Conservation (phyloP, 257 asterid species). For the Scutellaria minor region DNA sequence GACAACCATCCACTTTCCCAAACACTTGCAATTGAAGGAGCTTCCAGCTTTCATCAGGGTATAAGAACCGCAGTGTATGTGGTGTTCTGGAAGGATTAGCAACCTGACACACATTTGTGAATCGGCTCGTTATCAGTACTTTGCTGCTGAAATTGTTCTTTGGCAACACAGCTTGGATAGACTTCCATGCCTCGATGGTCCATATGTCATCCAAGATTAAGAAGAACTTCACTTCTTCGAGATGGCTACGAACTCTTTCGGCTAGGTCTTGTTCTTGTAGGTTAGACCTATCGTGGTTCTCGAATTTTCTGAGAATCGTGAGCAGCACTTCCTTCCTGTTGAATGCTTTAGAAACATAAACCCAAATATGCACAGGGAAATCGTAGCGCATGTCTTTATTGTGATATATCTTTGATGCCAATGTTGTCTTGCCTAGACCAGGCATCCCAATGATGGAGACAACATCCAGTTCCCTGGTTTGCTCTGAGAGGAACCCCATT, state of each 20-base stretch:
- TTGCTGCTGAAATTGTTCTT: slow-evolving; percentile 30
- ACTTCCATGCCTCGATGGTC: slow-evolving; percentile 42
- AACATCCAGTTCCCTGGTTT: slow-evolving; percentile 19
- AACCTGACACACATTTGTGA: slow-evolving; percentile 23
- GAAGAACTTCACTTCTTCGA: slow-evolving; percentile 41
- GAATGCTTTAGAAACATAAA: slow-evolving; percentile 31
- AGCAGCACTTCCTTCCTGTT: slow-evolving; percentile 26
- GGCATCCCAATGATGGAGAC: slow-evolving; percentile 45
- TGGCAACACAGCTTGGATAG: slow-evolving; percentile 41
- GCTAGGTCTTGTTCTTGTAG: slow-evolving; percentile 26
- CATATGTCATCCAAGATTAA: slow-evolving; percentile 61
- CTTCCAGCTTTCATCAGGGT: slow-evolving; percentile 38
- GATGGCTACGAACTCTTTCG: neutral
- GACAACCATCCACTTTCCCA: slow-evolving; percentile 26
- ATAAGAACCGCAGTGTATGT: slow-evolving; percentile 42
- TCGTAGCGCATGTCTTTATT: neutral
- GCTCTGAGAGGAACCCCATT: neutral
- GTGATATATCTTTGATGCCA: slow-evolving; percentile 34
- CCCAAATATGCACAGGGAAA: slow-evolving; percentile 38
- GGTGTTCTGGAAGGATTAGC: slow-evolving; percentile 34
- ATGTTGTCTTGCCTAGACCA: slow-evolving; percentile 47
- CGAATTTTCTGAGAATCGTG: slow-evolving; percentile 18
- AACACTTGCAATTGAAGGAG: slow-evolving; percentile 51
- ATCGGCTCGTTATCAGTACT: slow-evolving; percentile 56
- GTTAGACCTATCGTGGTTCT: neutral